These are phyloP conservation scores for Colletotrichum coccodes DNA, from an alignment of 2,329 filamentous ascomycete species.

Conservation along the genomic window DNA sequence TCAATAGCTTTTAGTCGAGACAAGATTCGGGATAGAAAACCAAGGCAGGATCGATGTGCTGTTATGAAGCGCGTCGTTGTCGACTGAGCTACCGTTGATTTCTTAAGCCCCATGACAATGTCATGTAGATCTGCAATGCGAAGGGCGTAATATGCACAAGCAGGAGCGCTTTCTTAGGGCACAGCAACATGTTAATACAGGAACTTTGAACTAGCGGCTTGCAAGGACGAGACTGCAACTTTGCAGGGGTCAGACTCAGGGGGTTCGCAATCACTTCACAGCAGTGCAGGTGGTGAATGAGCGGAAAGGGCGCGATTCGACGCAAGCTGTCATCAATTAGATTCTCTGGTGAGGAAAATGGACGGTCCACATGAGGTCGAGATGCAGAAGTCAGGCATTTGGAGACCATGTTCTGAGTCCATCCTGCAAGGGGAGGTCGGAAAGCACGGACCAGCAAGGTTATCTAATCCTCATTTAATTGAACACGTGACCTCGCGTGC, in stretches of 20 bases:
- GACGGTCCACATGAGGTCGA: constrained; percentile 1
- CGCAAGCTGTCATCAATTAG: constrained; percentile 1
- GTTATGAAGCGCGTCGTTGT: background rate
- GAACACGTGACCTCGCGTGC: constrained; percentile 28
- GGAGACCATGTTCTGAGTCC: background rate
- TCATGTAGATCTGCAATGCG: background rate
- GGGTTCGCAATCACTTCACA: background rate
- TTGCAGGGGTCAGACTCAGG: background rate
- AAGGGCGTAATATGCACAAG: background rate
- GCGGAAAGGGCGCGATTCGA: background rate
- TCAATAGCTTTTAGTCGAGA: no score
- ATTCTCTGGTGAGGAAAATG: background rate
- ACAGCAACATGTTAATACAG: background rate
- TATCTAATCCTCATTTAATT: background rate
- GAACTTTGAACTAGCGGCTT: background rate
- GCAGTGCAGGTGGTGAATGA: background rate
- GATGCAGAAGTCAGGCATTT: background rate
- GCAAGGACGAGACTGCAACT: background rate
- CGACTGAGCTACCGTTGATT: background rate
- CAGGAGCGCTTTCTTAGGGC: background rate
- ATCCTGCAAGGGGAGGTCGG: background rate
- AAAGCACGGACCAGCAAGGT: background rate
- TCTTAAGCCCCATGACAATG: no score
- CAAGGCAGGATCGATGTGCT: background rate
- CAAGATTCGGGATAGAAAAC: no score